phyloP scores from a whole-genome alignment of 2,329 filamentous ascomycete species.

The Arthroderma sp. region DNA sequence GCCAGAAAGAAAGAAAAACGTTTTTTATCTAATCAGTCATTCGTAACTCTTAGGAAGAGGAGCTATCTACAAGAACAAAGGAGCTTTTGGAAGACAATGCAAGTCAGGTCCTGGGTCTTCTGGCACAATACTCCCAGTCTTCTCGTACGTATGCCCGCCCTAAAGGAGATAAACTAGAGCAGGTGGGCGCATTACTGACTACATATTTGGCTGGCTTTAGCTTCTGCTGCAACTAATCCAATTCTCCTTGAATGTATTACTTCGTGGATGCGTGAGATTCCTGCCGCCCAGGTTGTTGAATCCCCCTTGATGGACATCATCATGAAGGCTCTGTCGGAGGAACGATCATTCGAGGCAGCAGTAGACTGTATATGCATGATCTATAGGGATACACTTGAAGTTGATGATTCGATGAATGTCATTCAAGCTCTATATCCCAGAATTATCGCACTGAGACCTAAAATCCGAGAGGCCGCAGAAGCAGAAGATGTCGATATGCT shows the following conservation, averaged over 20 bases:
- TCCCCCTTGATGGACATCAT: slow-evolving; percentile 75
- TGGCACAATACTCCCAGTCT: slow-evolving; percentile 84
- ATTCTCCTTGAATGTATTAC: slow-evolving; percentile 90
- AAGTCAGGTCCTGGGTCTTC: slow-evolving; percentile 68
- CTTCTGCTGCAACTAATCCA: slow-evolving; percentile 68
- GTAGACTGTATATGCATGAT: slow-evolving; percentile 88
- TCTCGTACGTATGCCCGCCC: slow-evolving; percentile 49
- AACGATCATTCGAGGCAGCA: slow-evolving; percentile 71
- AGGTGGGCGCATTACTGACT: background rate
- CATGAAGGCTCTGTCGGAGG: slow-evolving; percentile 58
- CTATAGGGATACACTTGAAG: slow-evolving; percentile 81
- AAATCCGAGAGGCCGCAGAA: slow-evolving; percentile 60
- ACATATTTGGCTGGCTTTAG: slow-evolving; percentile 32
- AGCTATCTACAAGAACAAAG: slow-evolving; percentile 70
- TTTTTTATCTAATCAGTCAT: slow-evolving; percentile 38
- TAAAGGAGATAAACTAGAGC: too few species aligned
- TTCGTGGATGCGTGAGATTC: slow-evolving; percentile 91
- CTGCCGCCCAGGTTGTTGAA: slow-evolving; percentile 66
- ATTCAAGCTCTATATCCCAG: slow-evolving; percentile 76
- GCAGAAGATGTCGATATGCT: slow-evolving; percentile 76
- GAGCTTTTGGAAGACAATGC: slow-evolving; percentile 88
- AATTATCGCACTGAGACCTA: slow-evolving; percentile 62
- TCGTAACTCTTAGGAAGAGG: slow-evolving; percentile 67
- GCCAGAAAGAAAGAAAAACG: slow-evolving; percentile 11
- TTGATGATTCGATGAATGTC: slow-evolving; percentile 73